Base-by-base conservation (phyloP, 306 rosid genomes). In the Begonia masoniana region DNA sequence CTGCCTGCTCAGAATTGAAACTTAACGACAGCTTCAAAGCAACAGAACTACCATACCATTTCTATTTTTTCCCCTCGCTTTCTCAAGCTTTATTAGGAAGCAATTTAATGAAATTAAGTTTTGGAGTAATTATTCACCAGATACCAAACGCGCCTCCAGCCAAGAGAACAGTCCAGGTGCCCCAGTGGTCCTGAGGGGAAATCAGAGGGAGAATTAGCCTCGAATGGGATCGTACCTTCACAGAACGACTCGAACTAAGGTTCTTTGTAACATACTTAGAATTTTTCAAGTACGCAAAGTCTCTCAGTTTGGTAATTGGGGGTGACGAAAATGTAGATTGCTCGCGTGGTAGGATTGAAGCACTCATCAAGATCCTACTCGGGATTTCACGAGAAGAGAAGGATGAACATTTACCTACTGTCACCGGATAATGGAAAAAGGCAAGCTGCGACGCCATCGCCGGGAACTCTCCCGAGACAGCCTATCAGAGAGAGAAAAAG, bases 181-280 rank as follows among this genome's bases (percentile, higher is more conserved):
- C 88, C 92, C 85, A 85, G 43, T 77, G 71, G 31, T 85, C 95
- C 13, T 70, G 62, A 2, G 92, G 78, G 56, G 87, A 66, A 59
- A 85, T 61, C 45, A 85, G 79, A 46, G 93, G 85, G 15, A 13
- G 57, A 56, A 43, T 68, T 31, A 71, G 62, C 11, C 24, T 70
- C 41, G 68, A 61, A 10, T 71, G 76, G 14, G 79, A 69, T 36
- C 59, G 42, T 36, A 69, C 68, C 12, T 56, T 47, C 13, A 70
- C 54, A 24, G 59, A 52, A 13, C 71, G 61, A 36, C 49, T 41
- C 15, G 8, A 41, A 50, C 4, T 45, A 26, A 41, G 23, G 19
- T 42, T 46, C 17, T 45, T 12, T 16, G 46, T 19, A 39, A n/a
- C 39, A 12, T 47, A 14, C 17, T 5, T 10, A 2, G 17, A 41